These are phyloP conservation scores for Trichomonascus vanleenenianus DNA, from an alignment of 805 yeast species.

Conservation along the genomic window DNA sequence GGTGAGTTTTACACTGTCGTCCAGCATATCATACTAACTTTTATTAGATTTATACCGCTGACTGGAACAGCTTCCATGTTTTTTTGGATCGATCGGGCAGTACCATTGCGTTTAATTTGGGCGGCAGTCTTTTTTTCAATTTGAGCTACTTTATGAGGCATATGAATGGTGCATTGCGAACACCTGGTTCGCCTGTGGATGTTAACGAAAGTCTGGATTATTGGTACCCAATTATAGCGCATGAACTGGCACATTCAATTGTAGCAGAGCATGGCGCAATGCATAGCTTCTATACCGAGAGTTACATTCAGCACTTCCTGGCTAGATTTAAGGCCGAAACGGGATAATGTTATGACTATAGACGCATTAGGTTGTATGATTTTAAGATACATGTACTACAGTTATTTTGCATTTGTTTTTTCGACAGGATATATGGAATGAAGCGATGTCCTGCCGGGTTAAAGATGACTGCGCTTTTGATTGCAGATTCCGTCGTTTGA, in stretches of 20 bases:
- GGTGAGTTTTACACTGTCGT: conserved; percentile 5
- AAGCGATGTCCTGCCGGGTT: too few species aligned
- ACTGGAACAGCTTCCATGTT: conserved; percentile 18
- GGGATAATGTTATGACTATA: background rate
- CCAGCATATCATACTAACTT: too few species aligned
- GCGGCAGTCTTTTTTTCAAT: conserved; percentile 33
- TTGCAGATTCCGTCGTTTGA: too few species aligned
- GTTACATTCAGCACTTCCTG: conserved; percentile 25
- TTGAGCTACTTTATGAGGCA: conserved; percentile 19
- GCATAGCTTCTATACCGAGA: conserved; percentile 31
- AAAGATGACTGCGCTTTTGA: too few species aligned
- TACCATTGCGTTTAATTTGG: conserved; percentile 32
- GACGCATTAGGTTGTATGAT: too few species aligned
- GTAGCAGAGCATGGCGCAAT: conserved; percentile 28
- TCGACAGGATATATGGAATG: too few species aligned
- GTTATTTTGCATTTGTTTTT: too few species aligned
- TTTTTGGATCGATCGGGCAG: conserved; percentile 20
- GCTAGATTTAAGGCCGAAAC: conserved; percentile 14
- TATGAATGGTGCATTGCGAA: conserved; percentile 1
- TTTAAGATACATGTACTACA: too few species aligned
- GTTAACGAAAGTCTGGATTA: conserved; percentile 21
- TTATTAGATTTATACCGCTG: background rate
- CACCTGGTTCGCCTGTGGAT: conserved; percentile 6
- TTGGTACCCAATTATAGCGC: conserved; percentile 34
- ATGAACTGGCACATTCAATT: conserved; percentile 35